These are phyloP conservation scores for Aspergillus flavus DNA, from an alignment of 2,329 filamentous ascomycete genomes.

Conservation along the genomic window DNA sequence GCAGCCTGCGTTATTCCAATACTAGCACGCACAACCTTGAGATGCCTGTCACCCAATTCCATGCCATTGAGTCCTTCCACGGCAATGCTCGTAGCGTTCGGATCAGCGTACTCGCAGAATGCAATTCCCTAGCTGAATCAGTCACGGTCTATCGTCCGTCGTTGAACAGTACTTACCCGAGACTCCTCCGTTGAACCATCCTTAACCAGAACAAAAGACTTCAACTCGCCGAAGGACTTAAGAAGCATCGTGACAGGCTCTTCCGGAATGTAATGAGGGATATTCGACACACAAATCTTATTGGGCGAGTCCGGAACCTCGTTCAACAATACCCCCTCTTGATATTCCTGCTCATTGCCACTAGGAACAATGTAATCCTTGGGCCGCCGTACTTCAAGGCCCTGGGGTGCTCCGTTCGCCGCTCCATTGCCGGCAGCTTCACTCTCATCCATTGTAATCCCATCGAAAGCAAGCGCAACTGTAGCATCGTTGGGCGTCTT, in stretches of 20 bases:
- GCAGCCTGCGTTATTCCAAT: constrained; percentile 91
- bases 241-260: constrained; percentile 91
- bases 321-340: constrained; percentile 75
- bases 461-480: constrained; percentile 85
- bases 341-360: constrained; percentile 69
- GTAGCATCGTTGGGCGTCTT: constrained; percentile 85
- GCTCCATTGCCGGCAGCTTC: constrained; percentile 50
- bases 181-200: constrained; percentile 84
- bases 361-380: constrained; percentile 97
- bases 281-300: constrained; percentile 91
- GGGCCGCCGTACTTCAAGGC: constrained; percentile 76
- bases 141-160: constrained; percentile 32
- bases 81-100: constrained; percentile 74
- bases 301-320: constrained; percentile 88
- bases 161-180: constrained; percentile 61
- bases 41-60: constrained; percentile 82
- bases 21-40: constrained; percentile 86
- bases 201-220: constrained; percentile 87
- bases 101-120: constrained; percentile 91
- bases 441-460: constrained; percentile 80
- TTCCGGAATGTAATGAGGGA: constrained; percentile 84
- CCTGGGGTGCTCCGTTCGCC: constrained; percentile 56
- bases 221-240: constrained; percentile 87
- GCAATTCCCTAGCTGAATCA: constrained; percentile 72
- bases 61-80: constrained; percentile 91